phyloP scores from a whole-genome alignment of 148 eudicot species.

The Nyssa sinensis region DNA sequence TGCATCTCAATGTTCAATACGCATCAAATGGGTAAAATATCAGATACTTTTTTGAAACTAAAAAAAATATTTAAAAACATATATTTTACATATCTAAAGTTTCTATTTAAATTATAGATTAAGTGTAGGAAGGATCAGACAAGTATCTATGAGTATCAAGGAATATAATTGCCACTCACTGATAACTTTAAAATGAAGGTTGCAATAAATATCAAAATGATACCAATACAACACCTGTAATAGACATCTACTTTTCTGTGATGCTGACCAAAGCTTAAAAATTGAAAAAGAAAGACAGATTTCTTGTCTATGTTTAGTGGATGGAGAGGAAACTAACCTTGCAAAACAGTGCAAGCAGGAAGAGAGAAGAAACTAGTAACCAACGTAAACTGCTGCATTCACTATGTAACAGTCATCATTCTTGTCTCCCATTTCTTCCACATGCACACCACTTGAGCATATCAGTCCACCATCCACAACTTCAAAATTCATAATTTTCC shows the following conservation, averaged over 20 bases:
- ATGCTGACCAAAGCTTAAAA: background rate
- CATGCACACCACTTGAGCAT: constrained; percentile 96
- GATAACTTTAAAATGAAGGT: background rate
- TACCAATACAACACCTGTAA: background rate
- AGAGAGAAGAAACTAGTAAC: constrained; percentile 40
- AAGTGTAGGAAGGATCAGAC: too few species aligned
- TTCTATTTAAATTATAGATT: too few species aligned
- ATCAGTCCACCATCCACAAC: constrained; percentile 92
- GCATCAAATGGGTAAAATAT: too few species aligned
- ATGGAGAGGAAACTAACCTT: constrained; percentile 10
- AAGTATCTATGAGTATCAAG: background rate
- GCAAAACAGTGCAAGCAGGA: constrained; percentile 1
- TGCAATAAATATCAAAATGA: background rate
- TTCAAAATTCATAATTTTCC: constrained; percentile 70
- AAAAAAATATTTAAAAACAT: too few species aligned
- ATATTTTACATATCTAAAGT: too few species aligned
- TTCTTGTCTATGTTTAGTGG: background rate
- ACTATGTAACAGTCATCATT: constrained; percentile 93
- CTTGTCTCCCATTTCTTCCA: constrained; percentile 98
- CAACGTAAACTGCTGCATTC: constrained; percentile 97
- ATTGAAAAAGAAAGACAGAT: background rate
- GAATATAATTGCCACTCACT: background rate
- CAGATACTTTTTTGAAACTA: too few species aligned
- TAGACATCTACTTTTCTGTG: background rate
- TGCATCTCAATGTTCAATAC: too few species aligned